Percentiles rank a stretch among this genome's conserved stretches.
phyloP scores from a whole-genome alignment of 2,329 filamentous ascomycete genomes.

The Arthroderma uncinatum region DNA sequence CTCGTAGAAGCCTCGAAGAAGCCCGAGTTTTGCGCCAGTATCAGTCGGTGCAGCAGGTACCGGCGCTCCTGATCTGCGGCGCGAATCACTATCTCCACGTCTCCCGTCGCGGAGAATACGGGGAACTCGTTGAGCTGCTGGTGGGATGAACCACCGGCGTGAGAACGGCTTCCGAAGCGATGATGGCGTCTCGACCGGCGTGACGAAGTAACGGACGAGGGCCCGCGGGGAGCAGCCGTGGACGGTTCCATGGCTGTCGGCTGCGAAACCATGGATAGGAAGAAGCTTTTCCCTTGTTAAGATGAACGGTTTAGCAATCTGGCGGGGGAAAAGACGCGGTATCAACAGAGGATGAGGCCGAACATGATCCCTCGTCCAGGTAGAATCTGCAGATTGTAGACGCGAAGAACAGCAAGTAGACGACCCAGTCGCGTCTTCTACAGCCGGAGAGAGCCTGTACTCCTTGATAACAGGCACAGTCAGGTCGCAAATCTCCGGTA shows the following conservation, averaged over 20 bases:
- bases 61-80: constrained; percentile 60
- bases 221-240: constrained; percentile 46
- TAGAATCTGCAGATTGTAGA: background rate
- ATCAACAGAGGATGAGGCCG: background rate
- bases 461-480: too few relatives aligned
- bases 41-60: constrained; percentile 79
- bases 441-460: too few relatives aligned
- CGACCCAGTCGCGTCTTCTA: background rate
- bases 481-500: background rate
- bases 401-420: background rate
- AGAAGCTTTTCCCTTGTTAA: background rate
- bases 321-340: background rate
- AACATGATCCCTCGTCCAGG: background rate
- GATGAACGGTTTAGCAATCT: constrained; percentile 2
- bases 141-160: constrained; percentile 60
- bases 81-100: constrained; percentile 78
- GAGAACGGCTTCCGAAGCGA: constrained; percentile 63
- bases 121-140: constrained; percentile 83
- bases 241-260: constrained; percentile 41
- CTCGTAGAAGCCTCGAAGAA: constrained; percentile 85
- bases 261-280: constrained; percentile 30
- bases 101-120: constrained; percentile 76
- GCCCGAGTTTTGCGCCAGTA: constrained; percentile 77
- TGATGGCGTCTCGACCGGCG: constrained; percentile 47
- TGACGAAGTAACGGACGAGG: constrained; percentile 53